Percentiles rank a stretch among this genome's conserved stretches.
phyloP scores from a whole-genome alignment of 768 basidiomycete genomes.

The Collybia sp. region DNA sequence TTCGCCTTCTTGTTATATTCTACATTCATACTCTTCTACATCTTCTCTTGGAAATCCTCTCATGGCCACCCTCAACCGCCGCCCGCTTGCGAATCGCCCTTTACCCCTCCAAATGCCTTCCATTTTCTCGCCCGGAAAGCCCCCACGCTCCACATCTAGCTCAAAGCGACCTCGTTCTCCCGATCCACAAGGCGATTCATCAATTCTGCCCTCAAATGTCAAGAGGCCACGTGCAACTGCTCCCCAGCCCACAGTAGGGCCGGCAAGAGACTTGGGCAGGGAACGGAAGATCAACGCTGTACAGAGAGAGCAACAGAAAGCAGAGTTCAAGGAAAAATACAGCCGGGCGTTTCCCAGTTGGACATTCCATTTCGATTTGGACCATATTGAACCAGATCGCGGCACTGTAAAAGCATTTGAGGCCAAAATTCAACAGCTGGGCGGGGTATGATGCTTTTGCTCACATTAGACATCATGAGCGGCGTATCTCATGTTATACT shows the following conservation, averaged over 20 bases:
- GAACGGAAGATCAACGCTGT: conserved; percentile 35
- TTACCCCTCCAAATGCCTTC: conserved; percentile 26
- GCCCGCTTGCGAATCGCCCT: conserved; percentile 40
- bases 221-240: conserved; percentile 42
- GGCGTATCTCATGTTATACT: not conserved
- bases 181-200: conserved; percentile 32
- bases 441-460: conserved; percentile 57
- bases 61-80: conserved; percentile 47
- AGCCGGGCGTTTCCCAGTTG: conserved; percentile 78
- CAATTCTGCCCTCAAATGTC: conserved; percentile 8
- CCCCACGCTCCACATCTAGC: conserved; percentile 22
- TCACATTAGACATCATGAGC: not conserved
- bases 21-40: not conserved
- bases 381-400: conserved; percentile 38
- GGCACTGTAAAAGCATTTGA: conserved; percentile 38
- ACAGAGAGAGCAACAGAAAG: conserved; percentile 51
- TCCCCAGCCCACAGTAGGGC: conserved; percentile 10
- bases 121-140: conserved; percentile 27
- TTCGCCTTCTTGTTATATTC: not conserved
- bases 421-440: conserved; percentile 58
- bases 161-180: conserved; percentile 49
- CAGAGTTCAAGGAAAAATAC: conserved; percentile 82
- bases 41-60: conserved; percentile 16
- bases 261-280: conserved; percentile 31
- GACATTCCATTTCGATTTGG: conserved; percentile 79